Percentiles rank a stretch among this genome's conserved stretches.
phyloP scores from a whole-genome alignment of 495 filamentous ascomycete species.

The Neurospora sp. region DNA sequence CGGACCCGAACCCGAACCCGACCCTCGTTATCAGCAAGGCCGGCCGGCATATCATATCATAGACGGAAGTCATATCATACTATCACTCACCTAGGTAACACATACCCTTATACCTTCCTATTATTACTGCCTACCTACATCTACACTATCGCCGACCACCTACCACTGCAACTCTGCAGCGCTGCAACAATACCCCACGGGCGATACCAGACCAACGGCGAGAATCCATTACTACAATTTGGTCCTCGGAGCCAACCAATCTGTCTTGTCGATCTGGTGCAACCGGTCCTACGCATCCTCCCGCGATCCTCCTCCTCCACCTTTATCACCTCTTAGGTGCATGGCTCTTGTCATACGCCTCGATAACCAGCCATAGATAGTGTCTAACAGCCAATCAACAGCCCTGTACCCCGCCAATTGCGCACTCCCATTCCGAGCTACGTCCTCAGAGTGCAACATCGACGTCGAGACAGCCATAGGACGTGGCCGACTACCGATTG shows the following conservation, averaged over 20 bases:
- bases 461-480: not conserved
- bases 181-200: not conserved
- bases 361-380: not conserved
- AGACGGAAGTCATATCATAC: not conserved
- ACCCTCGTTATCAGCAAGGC: not conserved
- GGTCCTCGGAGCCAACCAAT: not conserved
- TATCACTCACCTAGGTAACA: not conserved
- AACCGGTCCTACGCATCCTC: not conserved
- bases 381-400: conserved; percentile 6
- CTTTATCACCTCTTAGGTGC: not conserved
- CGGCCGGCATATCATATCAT: not conserved
- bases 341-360: not conserved
- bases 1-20: not conserved
- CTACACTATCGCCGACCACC: not conserved
- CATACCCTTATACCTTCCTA: not conserved
- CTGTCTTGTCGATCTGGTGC: not conserved
- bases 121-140: not conserved
- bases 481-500: conserved; percentile 8
- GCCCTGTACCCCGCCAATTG: not conserved
- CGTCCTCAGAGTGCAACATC: conserved; percentile 4
- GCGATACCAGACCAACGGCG: not conserved
- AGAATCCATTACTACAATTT: not conserved
- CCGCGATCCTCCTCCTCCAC: not conserved
- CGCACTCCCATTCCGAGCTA: conserved; percentile 5
- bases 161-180: not conserved